Conservation (phyloP, 441 rosid genomes). For the Croton laevigatus region DNA sequence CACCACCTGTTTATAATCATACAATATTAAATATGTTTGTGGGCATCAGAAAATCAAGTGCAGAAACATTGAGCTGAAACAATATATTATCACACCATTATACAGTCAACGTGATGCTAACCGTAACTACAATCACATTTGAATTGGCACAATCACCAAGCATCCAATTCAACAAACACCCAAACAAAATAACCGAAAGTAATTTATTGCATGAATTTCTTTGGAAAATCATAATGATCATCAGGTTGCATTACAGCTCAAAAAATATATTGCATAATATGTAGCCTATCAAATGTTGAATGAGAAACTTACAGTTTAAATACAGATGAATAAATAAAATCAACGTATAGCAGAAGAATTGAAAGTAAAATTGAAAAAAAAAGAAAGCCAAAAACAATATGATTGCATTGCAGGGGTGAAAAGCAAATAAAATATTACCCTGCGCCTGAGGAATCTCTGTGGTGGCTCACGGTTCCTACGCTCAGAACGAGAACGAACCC, state of each 20-base stretch:
- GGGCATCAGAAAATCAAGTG: neutral
- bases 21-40: neutral
- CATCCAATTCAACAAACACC: too few relatives aligned
- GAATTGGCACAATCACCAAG: neutral
- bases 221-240: too few relatives aligned
- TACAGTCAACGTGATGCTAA: neutral
- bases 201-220: too few relatives aligned
- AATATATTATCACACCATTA: neutral
- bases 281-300: too few relatives aligned
- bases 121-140: neutral
- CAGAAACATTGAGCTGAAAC: neutral
- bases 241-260: too few relatives aligned
- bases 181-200: too few relatives aligned
- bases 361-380: neutral
- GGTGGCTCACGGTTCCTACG: slow-evolving; percentile 89
- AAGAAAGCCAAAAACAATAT: neutral
- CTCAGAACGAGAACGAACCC: slow-evolving; percentile 75
- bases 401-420: too few relatives aligned
- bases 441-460: slow-evolving; percentile 77
- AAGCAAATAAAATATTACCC: slow-evolving; percentile 44
- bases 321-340: too few relatives aligned
- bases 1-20: neutral
- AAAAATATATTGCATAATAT: too few relatives aligned
- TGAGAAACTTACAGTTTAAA: too few relatives aligned
- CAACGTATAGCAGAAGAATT: neutral